phyloP scores from a whole-genome alignment of 371 early-diverging fungal genomes.

The Encephalitozoon intestinalis region DNA sequence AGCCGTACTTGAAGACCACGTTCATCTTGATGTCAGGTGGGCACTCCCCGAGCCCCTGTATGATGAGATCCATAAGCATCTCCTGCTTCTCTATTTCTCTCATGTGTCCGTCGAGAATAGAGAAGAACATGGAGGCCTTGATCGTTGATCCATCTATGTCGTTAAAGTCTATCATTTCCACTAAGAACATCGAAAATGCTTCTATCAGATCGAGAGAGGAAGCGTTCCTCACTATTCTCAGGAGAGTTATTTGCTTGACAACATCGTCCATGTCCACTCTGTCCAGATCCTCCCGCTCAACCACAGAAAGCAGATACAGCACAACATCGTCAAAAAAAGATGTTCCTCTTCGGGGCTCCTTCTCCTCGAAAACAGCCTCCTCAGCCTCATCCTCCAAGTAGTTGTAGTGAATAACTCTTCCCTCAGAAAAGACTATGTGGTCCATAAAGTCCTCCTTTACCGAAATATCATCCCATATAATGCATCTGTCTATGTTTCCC shows the following conservation, averaged over 20 bases:
- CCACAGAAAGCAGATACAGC: conserved; percentile 15
- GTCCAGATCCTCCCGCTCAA: not conserved
- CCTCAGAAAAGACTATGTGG: conserved; percentile 1
- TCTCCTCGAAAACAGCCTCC: not conserved
- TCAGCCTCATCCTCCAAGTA: conserved; percentile 4
- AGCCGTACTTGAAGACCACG: conserved; percentile 30
- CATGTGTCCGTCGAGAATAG: conserved; percentile 3
- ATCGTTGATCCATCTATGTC: conserved; percentile 32
- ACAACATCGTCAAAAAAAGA: conserved; percentile 48
- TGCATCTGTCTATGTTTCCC: conserved; percentile 29
- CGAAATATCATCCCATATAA: conserved; percentile 38
- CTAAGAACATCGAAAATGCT: conserved; percentile 48
- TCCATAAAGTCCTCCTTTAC: conserved; percentile 17
- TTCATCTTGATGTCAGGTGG: not conserved
- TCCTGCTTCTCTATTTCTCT: conserved; percentile 18
- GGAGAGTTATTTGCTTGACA: conserved; percentile 32
- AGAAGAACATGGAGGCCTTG: conserved; percentile 29
- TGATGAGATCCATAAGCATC: conserved; percentile 3
- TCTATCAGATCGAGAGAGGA: conserved; percentile 39
- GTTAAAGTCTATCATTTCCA: conserved; percentile 19
- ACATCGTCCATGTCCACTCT: conserved; percentile 30
- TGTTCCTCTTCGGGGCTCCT: not conserved
- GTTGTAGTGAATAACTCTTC: not conserved
- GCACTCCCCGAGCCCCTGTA: not conserved
- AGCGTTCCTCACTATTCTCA: conserved; percentile 52